These are phyloP conservation scores for Xylariaceae sp. DNA, from an alignment of 2,329 filamentous ascomycete genomes.

Conservation along the genomic window DNA sequence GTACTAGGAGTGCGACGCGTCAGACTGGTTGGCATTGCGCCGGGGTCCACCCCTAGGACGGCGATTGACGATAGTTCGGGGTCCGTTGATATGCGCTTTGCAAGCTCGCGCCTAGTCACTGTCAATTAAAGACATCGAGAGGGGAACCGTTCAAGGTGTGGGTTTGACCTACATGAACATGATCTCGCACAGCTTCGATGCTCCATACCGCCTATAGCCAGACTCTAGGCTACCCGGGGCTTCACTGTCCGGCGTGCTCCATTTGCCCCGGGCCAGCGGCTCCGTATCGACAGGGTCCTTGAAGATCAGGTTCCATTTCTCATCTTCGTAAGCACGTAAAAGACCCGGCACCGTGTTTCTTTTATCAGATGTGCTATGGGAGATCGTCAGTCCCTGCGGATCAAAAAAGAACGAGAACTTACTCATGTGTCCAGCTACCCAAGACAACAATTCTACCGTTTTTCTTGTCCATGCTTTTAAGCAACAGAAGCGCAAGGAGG, in stretches of 20 bases:
- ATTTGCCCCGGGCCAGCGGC: conserved; percentile 28
- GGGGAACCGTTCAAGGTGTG: not conserved
- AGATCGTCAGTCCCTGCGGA: not conserved
- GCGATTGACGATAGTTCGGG: conserved; percentile 29
- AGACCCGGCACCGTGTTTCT: conserved; percentile 19
- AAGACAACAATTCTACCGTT: conserved; percentile 33
- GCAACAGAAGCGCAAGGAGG: conserved; percentile 32
- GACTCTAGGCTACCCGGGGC: conserved; percentile 20
- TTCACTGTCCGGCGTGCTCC: conserved; percentile 22
- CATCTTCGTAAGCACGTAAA: conserved; percentile 19
- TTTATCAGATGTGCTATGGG: conserved; percentile 18
- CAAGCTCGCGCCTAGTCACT: conserved; percentile 29
- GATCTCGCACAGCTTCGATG: conserved; percentile 32
- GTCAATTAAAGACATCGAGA: not conserved
- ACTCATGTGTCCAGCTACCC: conserved; percentile 34
- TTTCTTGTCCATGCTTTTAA: conserved; percentile 35
- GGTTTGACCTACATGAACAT: conserved; percentile 31
- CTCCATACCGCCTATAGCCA: conserved; percentile 34
- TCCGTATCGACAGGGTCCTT: conserved; percentile 23
- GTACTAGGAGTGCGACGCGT: conserved; percentile 3
- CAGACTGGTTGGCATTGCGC: conserved; percentile 31
- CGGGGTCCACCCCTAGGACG: conserved; percentile 36
- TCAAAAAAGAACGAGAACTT: not conserved
- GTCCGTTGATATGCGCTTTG: conserved; percentile 28
- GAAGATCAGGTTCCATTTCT: conserved; percentile 28